Percentiles rank a stretch among this genome's conserved stretches.
phyloP scores from a whole-genome alignment of 2,329 filamentous ascomycete genomes.

The Moelleriella libera region DNA sequence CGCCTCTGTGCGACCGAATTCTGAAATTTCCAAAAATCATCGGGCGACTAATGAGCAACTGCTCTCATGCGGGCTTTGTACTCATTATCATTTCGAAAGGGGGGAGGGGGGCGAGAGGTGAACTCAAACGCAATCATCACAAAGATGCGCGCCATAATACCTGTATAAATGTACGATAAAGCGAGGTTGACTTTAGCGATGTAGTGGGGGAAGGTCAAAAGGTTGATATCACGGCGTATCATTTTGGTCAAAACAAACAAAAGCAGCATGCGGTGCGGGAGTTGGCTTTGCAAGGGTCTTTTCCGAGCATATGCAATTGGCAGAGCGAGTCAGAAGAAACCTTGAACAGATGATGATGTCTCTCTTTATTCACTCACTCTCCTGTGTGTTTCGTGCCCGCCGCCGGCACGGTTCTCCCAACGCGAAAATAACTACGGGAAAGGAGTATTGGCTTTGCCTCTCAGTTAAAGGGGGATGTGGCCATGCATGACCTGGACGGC shows the following conservation, averaged over 20 bases:
- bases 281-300: constrained; percentile 3
- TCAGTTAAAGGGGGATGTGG: constrained; percentile 12
- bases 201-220: constrained; percentile 2
- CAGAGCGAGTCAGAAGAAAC: too few relatives aligned
- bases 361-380: too few relatives aligned
- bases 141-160: constrained; percentile 15
- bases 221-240: constrained; percentile 9
- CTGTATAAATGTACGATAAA: constrained; percentile 23
- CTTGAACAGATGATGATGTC: too few relatives aligned
- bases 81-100: neutral
- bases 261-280: constrained; percentile 4
- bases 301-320: neutral
- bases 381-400: too few relatives aligned
- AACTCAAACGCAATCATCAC: too few relatives aligned
- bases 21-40: too few relatives aligned
- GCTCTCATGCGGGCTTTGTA: neutral
- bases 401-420: too few relatives aligned
- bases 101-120: too few relatives aligned
- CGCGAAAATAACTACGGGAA: too few relatives aligned
- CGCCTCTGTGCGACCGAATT: too few relatives aligned
- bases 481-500: constrained; percentile 21
- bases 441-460: neutral
- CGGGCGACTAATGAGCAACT: too few relatives aligned
- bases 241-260: constrained; percentile 1
- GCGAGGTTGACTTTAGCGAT: constrained; percentile 7